These are phyloP conservation scores for Ailanthus altissimus DNA, from an alignment of 345 rosid genomes.

Conservation along the genomic window DNA sequence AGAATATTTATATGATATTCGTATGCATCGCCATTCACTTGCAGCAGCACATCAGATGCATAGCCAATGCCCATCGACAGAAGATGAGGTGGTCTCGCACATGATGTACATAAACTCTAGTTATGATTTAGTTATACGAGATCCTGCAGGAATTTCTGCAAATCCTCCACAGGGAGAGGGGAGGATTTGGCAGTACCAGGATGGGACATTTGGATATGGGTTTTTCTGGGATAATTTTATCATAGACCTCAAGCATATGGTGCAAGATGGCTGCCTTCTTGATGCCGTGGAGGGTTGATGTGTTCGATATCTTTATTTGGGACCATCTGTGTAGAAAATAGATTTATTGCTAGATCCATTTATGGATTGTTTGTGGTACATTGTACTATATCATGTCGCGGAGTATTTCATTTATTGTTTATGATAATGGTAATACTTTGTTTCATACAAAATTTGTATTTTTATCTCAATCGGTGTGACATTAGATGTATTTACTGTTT, in stretches of 20 bases:
- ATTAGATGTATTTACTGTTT: too few species aligned
- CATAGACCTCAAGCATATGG: slow-evolving; percentile 64
- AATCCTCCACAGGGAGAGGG: slow-evolving; percentile 58
- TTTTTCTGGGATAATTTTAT: slow-evolving; percentile 68
- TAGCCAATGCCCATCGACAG: slow-evolving; percentile 17
- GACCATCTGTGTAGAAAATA: not conserved
- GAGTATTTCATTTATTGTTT: not conserved
- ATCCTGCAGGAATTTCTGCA: slow-evolving; percentile 33
- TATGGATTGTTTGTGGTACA: not conserved
- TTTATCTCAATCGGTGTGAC: too few species aligned
- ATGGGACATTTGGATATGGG: slow-evolving; percentile 82
- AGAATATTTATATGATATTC: slow-evolving; percentile 48
- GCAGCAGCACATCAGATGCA: slow-evolving; percentile 24
- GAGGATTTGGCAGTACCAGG: slow-evolving; percentile 75
- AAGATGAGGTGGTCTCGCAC: slow-evolving; percentile 45
- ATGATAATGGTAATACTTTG: too few species aligned
- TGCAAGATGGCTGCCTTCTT: slow-evolving; percentile 57
- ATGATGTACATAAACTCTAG: slow-evolving; percentile 66
- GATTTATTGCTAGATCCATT: not conserved
- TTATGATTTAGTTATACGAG: slow-evolving; percentile 49
- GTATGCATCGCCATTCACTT: slow-evolving; percentile 48
- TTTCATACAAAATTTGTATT: too few species aligned
- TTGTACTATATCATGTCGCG: not conserved
- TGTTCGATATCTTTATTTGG: slow-evolving; percentile 20
- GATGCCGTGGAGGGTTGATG: slow-evolving; percentile 35